Base-by-base conservation (phyloP, 306 rosid genomes). In the Lablab purpureus region DNA sequence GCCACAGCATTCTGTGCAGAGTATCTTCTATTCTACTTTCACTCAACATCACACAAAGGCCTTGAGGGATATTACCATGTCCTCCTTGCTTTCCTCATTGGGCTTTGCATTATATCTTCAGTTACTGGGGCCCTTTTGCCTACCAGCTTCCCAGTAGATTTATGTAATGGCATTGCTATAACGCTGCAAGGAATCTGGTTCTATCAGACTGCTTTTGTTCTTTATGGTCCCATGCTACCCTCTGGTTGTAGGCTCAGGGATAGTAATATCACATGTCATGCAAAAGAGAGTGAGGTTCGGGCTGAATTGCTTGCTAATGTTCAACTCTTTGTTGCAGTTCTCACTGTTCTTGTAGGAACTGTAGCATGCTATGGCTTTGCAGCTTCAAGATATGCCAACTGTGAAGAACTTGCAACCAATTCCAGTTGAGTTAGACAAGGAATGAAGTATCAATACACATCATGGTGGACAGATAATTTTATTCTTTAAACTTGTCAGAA, bases 121-220 rank as follows among this genome's bases (percentile, higher is more conserved):
- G 67, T 87, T 36, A 80, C 85, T 0, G 98, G 93, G 17, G 87
- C 93, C 18, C 82, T 93, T 69, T 21, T 91, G 4, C 93, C 94
- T 45, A 89, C 90, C 69, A 89, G 94, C 77, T 93, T 91, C 70
- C 91, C 94, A 0, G 83, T 87, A 63, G 98, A 93, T 77, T 67
- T 93, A 80, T 89, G 93, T 23, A 62, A 74, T 14, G 91, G 98
- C 63, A 83, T 93, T 41, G 91, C 86, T 71, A 77, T 93, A 21
- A 84, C 93, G 58, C 90, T 93, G 28, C 98, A 93, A 73, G 98
- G 98, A 67, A 84, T 93, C 43, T 93, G 98, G 98, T 93, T 93
- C 83, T 93, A 93, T 87, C 98, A 89, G 77, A 91, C 94, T 32
- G 97, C 98, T 5, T 88, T 93, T 82, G 91, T 94, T 80, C 91